Evolutionary conservation across 345 rosid genomes (phyloP).

Genomic region (Salix exigua): DNA sequence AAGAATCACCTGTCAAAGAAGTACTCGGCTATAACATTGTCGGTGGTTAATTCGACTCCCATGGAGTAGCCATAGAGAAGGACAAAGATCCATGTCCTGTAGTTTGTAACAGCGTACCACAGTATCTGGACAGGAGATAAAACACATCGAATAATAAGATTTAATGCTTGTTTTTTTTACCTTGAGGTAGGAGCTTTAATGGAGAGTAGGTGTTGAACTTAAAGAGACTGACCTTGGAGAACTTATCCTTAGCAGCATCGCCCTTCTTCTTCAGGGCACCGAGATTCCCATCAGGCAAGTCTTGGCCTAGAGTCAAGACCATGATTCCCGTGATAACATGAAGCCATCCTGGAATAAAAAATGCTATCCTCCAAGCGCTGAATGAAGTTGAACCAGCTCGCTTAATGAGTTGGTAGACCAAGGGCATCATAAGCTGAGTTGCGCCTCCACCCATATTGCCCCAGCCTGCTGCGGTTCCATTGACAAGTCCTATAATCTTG

Average conservation of each 20-base stretch:
- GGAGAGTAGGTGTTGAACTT: too few relatives aligned
- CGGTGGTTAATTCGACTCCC: conserved; percentile 82
- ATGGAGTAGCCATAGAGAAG: conserved; percentile 82
- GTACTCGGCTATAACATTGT: conserved; percentile 77
- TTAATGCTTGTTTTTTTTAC: neutral
- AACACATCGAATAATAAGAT: too few relatives aligned
- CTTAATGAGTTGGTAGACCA: conserved; percentile 61
- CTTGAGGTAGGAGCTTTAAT: too few relatives aligned
- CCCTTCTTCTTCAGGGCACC: conserved; percentile 69
- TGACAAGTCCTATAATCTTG: conserved; percentile 74
- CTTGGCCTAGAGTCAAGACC: conserved; percentile 82
- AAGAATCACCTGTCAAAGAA: conserved; percentile 61
- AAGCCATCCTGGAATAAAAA: conserved; percentile 71
- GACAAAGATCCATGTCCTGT: conserved; percentile 84
- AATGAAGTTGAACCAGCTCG: conserved; percentile 59
- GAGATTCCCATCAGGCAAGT: conserved; percentile 85
- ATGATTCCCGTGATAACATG: conserved; percentile 66
- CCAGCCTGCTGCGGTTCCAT: conserved; percentile 97
- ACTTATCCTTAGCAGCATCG: conserved; percentile 62
- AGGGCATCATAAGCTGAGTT: conserved; percentile 80
- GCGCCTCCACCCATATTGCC: conserved; percentile 95
- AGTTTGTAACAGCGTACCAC: conserved; percentile 78
- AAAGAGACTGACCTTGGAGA: conserved; percentile 54
- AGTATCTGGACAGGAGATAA: conserved; percentile 45
- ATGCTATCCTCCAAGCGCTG: conserved; percentile 90